Evolutionary conservation across 139 green algal species (phyloP), one percentile per base, ranked within the genome.

Genomic region (Chlamydomonas applanata): DNA sequence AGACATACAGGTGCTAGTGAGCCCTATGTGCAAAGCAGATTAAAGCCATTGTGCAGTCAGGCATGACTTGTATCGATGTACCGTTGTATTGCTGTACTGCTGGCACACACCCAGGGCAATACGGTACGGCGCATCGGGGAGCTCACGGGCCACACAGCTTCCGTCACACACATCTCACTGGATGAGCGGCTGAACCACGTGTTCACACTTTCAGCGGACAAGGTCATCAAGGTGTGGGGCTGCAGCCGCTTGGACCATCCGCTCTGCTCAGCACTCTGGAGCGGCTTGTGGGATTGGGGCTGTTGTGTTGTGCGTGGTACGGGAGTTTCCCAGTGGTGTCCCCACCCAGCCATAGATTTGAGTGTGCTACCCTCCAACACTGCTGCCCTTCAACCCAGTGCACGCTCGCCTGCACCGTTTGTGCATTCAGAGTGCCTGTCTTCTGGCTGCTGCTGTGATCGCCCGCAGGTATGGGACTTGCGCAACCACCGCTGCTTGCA

Each of bases 401-500:
- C 46, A 56, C 46, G 17, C 46, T 24, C 46, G 17, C n/a, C n/a
- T n/a, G n/a, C n/a, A n/a, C n/a, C n/a, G n/a, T n/a, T n/a, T n/a
- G n/a, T n/a, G n/a, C 16, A 54, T 24, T 13, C 45, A 54, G 45
- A 54, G 45, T 13, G 13, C 45, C 13, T 54, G 16, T 16, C 16
- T 13, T 54, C 13, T 54, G 45, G 45, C 45, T 62, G 54, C 17
- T 62, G 54, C 27, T 25, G 25, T 19, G 4, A 45, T 20, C 44
- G 33, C 34, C 22, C 65, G 7, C 76, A 89, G 75, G 72, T 92
- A 22, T 96, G 91, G 91, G 91, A 96, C 82, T 75, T 96, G 36
- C 85, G 91, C 29, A 96, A 89, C 75, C 86, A 93, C 72, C 83
- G 83, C 34, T 96, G 91, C 73, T 72, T 94, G 27, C 91, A 95